Base-by-base conservation (phyloP, 1,139 yeast genomes). In the Petasospora fabianii region DNA sequence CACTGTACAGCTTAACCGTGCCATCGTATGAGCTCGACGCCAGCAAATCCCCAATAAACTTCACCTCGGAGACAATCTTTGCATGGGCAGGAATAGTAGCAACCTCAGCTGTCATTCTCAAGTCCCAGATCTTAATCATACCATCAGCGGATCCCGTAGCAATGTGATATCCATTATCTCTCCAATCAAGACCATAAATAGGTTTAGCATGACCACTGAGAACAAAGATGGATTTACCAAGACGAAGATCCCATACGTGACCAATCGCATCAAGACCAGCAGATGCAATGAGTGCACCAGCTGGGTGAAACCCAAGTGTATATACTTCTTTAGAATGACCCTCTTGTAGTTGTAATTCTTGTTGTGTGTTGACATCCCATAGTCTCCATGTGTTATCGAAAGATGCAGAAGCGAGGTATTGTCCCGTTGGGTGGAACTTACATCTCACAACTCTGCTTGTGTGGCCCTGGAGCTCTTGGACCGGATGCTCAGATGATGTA, bases 131-230 rank as follows among this genome's bases (percentile, higher is more conserved):
- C 53, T 84, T 83, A 10, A 87, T 72, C 1, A 80, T 65, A 30
- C 90, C 80, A 60, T 90, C 97, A 0, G 86, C 95, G 45, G 95
- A 78, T 3, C 87, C 97, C 0, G 94, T 79, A 2, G 88, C 90
- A 5, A 88, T 54, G 39, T 83, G 81, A 50, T 72, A 71, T 0
- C 96, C 96, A 58, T 84, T 83, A 1, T 76, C 72, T 1, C 92
- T 69, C 83, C 95, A 90, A 48, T 77, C 90, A 33, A 81, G 58
- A 1, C 81, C 66, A 56, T 85, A 80, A 1, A 92, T 75, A 0
- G 88, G 87, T 41, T 79, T 73, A 6, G 77, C 73, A 58, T 92
- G 98, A 1, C 84, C 80, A 35, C 73, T 69, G 5, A 87, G 59
- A 4, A 71, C 63, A 58, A 77, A 68, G 3, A 86, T 69, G 0